Base-by-base conservation (phyloP, 1,139 yeast species). In the Magnusiomyces ingens region DNA sequence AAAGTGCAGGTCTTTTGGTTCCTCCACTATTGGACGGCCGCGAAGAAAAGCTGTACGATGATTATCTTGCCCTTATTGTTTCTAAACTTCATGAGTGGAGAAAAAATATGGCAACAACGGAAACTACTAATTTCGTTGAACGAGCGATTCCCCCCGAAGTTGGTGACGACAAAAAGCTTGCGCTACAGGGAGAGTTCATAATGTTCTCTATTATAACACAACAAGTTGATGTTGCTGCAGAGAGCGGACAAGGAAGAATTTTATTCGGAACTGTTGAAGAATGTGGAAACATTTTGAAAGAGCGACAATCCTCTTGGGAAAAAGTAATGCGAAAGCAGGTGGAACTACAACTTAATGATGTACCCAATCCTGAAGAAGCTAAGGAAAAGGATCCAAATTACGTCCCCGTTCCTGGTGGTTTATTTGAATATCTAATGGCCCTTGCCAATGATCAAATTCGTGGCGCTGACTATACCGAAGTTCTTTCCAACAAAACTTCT, bases 161-260 rank as follows among this genome's bases (percentile, higher is more conserved):
- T 13, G 89, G 85, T 60, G 79, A 83, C 21, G 80, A 84, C 44
- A 77, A 82, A n/a, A 69, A 74, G 48, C 71, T 81, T 43, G 87
- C 84, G 38, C 72, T 88, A 54, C 83, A 82, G 59, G 82, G 85
- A 15, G 84, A 88, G 13, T 87, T 84, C 22, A 85, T 81, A 54
- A 88, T 89, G 50, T 82, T 88, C 66, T 81, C 86, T 51, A 86
- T 90, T 83, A 80, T 90, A 57, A 84, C 85, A 37, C 96, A 89
- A 65, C 96, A 90, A 67, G 85, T 90, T n/a, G 95, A 87, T 60
- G 94, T 87, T 11, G 95, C 96, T 0, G 89, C 93, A 0, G 93
- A 85, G 43, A 83, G 95, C 1, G 89, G 90, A 1, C 91, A 87
- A 66, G 89, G 93, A 11, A 79, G 84, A 59, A 86, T 90, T 36